Evolutionary conservation across 306 rosid species (phyloP), one percentile per base, ranked within the genome.

Genomic region (Inga oerstediana): DNA sequence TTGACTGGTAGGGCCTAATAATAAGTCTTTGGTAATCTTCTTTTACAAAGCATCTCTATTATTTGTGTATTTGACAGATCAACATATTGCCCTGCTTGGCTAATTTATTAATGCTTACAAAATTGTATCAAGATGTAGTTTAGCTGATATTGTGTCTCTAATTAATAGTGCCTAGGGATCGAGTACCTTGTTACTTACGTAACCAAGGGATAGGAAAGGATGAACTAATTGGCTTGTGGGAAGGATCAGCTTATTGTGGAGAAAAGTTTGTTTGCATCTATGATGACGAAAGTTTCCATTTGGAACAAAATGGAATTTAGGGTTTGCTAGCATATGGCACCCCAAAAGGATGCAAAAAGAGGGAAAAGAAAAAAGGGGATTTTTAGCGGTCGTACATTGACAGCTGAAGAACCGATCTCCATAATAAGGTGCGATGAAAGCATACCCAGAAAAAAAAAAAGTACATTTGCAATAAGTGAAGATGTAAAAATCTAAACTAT

Each of bases 1-100:
- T 90, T 90, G 80, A 90, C 91, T 70, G 88, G 81, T 71, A 81
- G 89, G 87, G 66, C 67, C 24, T 82, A 82, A 81, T 59, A 56
- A 17, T 22, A 20, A n/a, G 64, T 58, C 64, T 73, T 6, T 75
- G n/a, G 70, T 44, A 69, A 35, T 83, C 81, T 48, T 22, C 16
- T 52, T 19, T 49, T 58, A 67, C 85, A 85, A 79, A 70, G 88
- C 76, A 85, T 84, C 88, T 76, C 88, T 74, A 78, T 82, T 70
- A 56, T 83, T 77, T 81, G 87, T 86, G 92, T 82, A 83, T 84
- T 89, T 72, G 79, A 84, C 81, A 45, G 58, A 84, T 86, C 85
- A 83, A 80, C 84, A 58, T 76, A 70, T 86, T 82, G 73, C 30
- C 88, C 86, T 81, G 73, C 87, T 45, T 41, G 73, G 85, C 90